These are phyloP conservation scores for Agarophyton chilense DNA, from an alignment of 23 red algal species.

Conservation along the genomic window DNA sequence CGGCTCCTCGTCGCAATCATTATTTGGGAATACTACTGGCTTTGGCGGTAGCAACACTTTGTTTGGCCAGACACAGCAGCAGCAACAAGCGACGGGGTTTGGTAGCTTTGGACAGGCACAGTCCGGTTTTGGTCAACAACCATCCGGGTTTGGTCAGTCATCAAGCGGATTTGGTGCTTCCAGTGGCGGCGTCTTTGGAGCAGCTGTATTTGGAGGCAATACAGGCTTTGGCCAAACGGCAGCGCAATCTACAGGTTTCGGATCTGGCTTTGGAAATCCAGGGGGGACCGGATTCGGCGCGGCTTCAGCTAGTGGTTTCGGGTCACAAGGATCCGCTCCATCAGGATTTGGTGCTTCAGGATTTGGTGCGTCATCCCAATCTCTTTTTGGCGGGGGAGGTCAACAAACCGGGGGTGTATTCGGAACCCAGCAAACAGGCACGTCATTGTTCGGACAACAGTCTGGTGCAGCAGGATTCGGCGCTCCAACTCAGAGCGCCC, in stretches of 20 bases:
- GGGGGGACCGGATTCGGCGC: slow-evolving; percentile 3
- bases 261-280: background rate
- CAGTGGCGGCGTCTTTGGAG: background rate
- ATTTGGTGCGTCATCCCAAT: slow-evolving; percentile 25
- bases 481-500: background rate
- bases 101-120: slow-evolving; percentile 33
- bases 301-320: slow-evolving; percentile 4
- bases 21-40: slow-evolving; percentile 8
- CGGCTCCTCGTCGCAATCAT: slow-evolving; percentile 26
- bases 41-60: slow-evolving; percentile 15
- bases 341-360: slow-evolving; percentile 24
- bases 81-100: slow-evolving; percentile 37
- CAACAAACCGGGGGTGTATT: background rate
- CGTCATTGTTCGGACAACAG: slow-evolving; percentile 27
- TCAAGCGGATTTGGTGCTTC: background rate
- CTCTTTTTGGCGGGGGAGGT: slow-evolving; percentile 31
- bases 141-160: slow-evolving; percentile 15
- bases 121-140: slow-evolving; percentile 23
- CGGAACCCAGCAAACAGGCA: background rate
- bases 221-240: slow-evolving; percentile 4
- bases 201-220: background rate
- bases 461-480: slow-evolving; percentile 50
- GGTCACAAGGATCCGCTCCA: background rate
- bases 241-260: background rate
- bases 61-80: slow-evolving; percentile 40